Base-by-base conservation (phyloP, 345 rosid genomes). In the Ceriops decandra region DNA sequence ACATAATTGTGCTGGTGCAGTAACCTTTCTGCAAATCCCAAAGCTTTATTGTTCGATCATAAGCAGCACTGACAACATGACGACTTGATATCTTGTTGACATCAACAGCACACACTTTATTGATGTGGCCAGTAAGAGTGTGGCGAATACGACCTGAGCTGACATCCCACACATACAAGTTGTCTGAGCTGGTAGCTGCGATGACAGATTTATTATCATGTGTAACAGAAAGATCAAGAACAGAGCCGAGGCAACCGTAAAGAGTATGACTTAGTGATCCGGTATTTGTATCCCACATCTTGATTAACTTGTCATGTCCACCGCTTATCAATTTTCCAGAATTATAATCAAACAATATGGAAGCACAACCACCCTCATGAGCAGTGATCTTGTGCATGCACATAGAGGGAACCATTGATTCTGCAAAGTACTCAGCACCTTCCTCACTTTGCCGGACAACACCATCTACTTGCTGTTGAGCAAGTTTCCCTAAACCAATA, bases 1-100 rank as follows among this genome's bases (percentile, higher is more conserved):
- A 95, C 63, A 95, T 82, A 64, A 95, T 87, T 0, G 99, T 95
- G 88, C 83, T 91, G 19, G 85, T 86, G 84, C 99, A 95, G 81
- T 87, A 91, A 68, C 99, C 99, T 75, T 90, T 95, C 66, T 84
- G 99, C 83, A 95, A 69, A 82, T 95, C 97, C 99, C 98, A 95
- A 28, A 95, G 75, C 76, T 95, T 95, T 71, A 95, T 88, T 0
- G 96, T 91, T n/a, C 99, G 93, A 72, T 91, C 97, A 81, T 95
- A 91, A 58, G 95, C 96, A 49, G 98, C 88, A 74, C 99, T 95
- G 28, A 87, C 89, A 22, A 88, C 89, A 74, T 89, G 85, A 35
- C 95, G 91, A 76, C 93, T 85, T 0, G 99, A 91, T 70, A 87
- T 77, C 72, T 87, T 91, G 89, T 95, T 87, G 73, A 85, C 96